A percentile compares a stretch with the other conserved stretches of the same genome.
phyloP scores from a whole-genome alignment of 2,329 filamentous ascomycete species.

The Fusarium globosum region DNA sequence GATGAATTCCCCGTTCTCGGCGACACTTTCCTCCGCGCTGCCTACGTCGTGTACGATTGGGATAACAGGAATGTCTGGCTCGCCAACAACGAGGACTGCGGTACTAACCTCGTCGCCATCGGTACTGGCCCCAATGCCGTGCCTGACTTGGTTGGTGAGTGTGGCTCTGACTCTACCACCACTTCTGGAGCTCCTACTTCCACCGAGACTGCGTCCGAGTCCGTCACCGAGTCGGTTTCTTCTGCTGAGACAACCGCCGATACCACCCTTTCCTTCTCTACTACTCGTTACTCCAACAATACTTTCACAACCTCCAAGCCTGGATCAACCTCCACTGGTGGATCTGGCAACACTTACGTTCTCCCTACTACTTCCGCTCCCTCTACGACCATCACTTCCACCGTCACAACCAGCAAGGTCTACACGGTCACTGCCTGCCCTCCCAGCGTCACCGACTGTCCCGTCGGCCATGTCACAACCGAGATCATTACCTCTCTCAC shows the following conservation, averaged over 20 bases:
- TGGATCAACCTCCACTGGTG: neutral
- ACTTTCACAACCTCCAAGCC: slow-evolving; percentile 27
- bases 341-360: slow-evolving; percentile 2
- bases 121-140: slow-evolving; percentile 54
- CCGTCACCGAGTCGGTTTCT: slow-evolving; percentile 6
- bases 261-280: slow-evolving; percentile 28
- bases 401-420: slow-evolving; percentile 43
- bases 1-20: slow-evolving; percentile 55
- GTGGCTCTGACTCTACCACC: slow-evolving; percentile 34
- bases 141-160: slow-evolving; percentile 48
- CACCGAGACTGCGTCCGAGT: slow-evolving; percentile 19
- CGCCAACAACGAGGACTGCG: slow-evolving; percentile 53
- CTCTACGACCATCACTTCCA: slow-evolving; percentile 43
- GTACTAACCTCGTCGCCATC: slow-evolving; percentile 52
- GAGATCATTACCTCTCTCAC: slow-evolving; percentile 45
- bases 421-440: slow-evolving; percentile 50
- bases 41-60: slow-evolving; percentile 58
- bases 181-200: slow-evolving; percentile 28
- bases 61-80: slow-evolving; percentile 54
- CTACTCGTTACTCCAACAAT: slow-evolving; percentile 28
- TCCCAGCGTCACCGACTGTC: slow-evolving; percentile 43
- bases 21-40: slow-evolving; percentile 58
- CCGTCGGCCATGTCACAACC: slow-evolving; percentile 46
- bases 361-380: slow-evolving; percentile 21
- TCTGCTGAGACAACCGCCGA: slow-evolving; percentile 15